Percentiles rank a stretch among this genome's conserved stretches.
Conservation (phyloP, 1,284 basidiomycete genomes). For the Hemileia vastatrix region DNA sequence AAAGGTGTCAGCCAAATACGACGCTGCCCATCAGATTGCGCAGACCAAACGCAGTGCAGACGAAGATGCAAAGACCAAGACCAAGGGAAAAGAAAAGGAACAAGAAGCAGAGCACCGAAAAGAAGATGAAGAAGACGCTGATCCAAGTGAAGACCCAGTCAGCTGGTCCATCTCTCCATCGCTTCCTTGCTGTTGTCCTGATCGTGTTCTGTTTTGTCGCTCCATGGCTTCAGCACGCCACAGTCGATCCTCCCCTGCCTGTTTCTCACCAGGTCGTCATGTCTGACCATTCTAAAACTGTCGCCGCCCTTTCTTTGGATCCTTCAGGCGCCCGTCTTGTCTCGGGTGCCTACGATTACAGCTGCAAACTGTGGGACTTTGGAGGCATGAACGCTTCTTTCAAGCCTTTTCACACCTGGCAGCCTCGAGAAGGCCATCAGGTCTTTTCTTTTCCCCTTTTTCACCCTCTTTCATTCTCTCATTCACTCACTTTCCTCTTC, state of each 20-base stretch:
- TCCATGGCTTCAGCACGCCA: too few relatives aligned
- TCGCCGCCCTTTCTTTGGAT: constrained; percentile 83
- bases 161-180: too few relatives aligned
- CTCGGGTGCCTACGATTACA: constrained; percentile 90
- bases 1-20: constrained; percentile 4
- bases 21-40: constrained; percentile 16
- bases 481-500: not conserved
- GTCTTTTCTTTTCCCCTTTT: constrained; percentile 47
- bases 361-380: constrained; percentile 97
- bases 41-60: constrained; percentile 13
- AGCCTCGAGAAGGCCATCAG: constrained; percentile 84
- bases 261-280: constrained; percentile 67
- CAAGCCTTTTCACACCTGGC: constrained; percentile 91
- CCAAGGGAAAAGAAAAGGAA: not conserved
- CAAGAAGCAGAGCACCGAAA: constrained; percentile 5
- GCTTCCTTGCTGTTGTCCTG: too few relatives aligned
- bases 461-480: not conserved
- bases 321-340: constrained; percentile 82
- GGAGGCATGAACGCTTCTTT: constrained; percentile 81
- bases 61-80: not conserved
- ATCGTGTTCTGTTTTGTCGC: too few relatives aligned
- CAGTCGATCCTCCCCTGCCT: constrained; percentile 37
- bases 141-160: too few relatives aligned
- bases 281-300: constrained; percentile 89
- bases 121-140: not conserved